Percentiles rank a stretch among this genome's conserved stretches.
phyloP scores from a whole-genome alignment of 768 basidiomycete species.

The Amanita thiersii region DNA sequence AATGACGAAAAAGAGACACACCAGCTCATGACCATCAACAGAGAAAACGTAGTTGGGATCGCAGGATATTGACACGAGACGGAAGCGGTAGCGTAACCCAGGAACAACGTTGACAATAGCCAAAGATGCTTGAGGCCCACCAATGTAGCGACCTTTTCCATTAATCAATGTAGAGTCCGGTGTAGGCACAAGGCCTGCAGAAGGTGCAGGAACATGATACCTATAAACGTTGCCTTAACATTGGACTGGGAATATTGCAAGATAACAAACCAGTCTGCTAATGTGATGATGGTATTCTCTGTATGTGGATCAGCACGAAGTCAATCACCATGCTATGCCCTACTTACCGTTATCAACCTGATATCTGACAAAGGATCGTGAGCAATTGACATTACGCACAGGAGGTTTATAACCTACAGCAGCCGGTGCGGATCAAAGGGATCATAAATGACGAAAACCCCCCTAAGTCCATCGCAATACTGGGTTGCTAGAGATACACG shows the following conservation, averaged over 20 bases:
- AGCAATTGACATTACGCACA: background rate
- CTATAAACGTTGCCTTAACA: constrained; percentile 11
- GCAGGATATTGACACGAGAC: constrained; percentile 38
- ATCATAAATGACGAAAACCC: constrained; percentile 29
- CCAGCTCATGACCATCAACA: constrained; percentile 26
- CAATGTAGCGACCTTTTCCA: constrained; percentile 31
- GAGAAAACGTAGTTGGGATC: constrained; percentile 32
- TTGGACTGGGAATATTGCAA: background rate
- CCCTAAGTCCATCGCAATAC: constrained; percentile 40
- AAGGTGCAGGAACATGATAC: constrained; percentile 17
- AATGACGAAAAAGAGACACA: constrained; percentile 7
- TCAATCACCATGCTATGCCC: background rate
- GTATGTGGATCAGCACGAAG: background rate
- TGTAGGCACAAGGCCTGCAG: constrained; percentile 8
- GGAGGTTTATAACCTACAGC: constrained; percentile 19
- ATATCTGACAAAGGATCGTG: background rate
- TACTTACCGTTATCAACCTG: constrained; percentile 24
- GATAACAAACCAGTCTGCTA: constrained; percentile 27
- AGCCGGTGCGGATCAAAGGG: constrained; percentile 22
- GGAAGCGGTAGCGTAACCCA: constrained; percentile 42
- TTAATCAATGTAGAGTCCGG: constrained; percentile 34
- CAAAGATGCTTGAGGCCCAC: constrained; percentile 24
- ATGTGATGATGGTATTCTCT: constrained; percentile 35
- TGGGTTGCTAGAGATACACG: constrained; percentile 23
- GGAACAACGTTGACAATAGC: constrained; percentile 29